Conservation (phyloP, 495 filamentous ascomycete genomes). For the Penicillium egyptiacum region DNA sequence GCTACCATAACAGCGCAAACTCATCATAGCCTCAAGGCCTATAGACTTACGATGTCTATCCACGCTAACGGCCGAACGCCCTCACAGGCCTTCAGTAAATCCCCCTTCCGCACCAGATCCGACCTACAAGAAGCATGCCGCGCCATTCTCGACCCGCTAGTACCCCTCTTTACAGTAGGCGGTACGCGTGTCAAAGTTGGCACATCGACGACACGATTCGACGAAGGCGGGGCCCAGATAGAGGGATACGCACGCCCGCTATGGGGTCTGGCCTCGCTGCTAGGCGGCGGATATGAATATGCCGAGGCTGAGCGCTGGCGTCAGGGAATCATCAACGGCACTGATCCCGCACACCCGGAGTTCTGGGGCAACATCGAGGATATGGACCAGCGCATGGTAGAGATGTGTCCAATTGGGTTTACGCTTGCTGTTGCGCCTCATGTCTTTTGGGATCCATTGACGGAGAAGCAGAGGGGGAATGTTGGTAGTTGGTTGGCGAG, state of each 20-base stretch:
- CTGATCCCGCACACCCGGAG: constrained; percentile 62
- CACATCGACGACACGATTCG: constrained; percentile 67
- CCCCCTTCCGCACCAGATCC: constrained; percentile 39
- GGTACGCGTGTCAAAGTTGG: constrained; percentile 60
- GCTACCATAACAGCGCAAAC: not conserved
- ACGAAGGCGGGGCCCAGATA: constrained; percentile 73
- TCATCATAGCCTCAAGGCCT: not conserved
- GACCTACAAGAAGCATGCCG: constrained; percentile 58
- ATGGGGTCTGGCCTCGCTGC: constrained; percentile 69
- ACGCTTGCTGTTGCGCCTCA: constrained; percentile 61
- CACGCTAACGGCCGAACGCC: constrained; percentile 34
- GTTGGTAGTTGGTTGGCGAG: constrained; percentile 67
- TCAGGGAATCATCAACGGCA: constrained; percentile 64
- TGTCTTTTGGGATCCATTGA: constrained; percentile 65
- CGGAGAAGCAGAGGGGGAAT: constrained; percentile 56
- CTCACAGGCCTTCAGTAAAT: constrained; percentile 33
- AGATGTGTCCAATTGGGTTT: constrained; percentile 74
- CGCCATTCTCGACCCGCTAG: constrained; percentile 61
- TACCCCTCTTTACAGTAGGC: constrained; percentile 61
- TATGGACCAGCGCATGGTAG: constrained; percentile 80
- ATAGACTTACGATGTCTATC: constrained; percentile 27
- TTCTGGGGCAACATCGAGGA: constrained; percentile 74
- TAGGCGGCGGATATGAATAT: constrained; percentile 66
- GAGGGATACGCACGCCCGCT: constrained; percentile 74
- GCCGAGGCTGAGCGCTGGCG: constrained; percentile 62